These are phyloP conservation scores for Sclerotinia borealis DNA, from an alignment of 2,329 filamentous ascomycete species.

Conservation along the genomic window DNA sequence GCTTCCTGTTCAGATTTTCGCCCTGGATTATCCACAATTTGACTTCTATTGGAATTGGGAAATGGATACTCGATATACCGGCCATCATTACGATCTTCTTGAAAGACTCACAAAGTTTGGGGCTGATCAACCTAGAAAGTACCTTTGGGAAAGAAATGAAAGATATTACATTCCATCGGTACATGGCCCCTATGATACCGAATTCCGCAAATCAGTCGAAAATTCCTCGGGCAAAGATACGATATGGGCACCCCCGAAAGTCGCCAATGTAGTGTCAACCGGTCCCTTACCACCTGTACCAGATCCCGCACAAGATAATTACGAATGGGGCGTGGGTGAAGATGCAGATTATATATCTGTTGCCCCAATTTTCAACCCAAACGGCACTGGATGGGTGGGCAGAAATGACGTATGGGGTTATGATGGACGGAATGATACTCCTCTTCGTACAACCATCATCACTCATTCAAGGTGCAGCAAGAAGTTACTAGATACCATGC, in stretches of 20 bases:
- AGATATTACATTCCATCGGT: constrained; percentile 66
- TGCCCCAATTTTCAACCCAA: constrained; percentile 72
- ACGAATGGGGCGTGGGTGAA: constrained; percentile 70
- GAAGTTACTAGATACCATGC: constrained; percentile 67
- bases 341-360: constrained; percentile 61
- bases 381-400: constrained; percentile 68
- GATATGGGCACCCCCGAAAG: constrained; percentile 57
- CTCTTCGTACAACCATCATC: constrained; percentile 63
- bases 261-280: constrained; percentile 54
- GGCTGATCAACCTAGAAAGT: constrained; percentile 62
- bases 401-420: constrained; percentile 55
- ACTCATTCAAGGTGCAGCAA: constrained; percentile 70
- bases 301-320: constrained; percentile 57
- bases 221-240: constrained; percentile 23
- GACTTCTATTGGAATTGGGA: constrained; percentile 62
- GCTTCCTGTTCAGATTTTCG: constrained; percentile 70
- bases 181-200: constrained; percentile 61
- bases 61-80: constrained; percentile 72
- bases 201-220: constrained; percentile 61
- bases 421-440: constrained; percentile 35
- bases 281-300: constrained; percentile 57
- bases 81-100: constrained; percentile 76
- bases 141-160: constrained; percentile 67
- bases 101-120: constrained; percentile 59
- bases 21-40: constrained; percentile 69